Evolutionary conservation across 2,329 filamentous ascomycete genomes (phyloP).

Genomic region (Penicillium decumbens): DNA sequence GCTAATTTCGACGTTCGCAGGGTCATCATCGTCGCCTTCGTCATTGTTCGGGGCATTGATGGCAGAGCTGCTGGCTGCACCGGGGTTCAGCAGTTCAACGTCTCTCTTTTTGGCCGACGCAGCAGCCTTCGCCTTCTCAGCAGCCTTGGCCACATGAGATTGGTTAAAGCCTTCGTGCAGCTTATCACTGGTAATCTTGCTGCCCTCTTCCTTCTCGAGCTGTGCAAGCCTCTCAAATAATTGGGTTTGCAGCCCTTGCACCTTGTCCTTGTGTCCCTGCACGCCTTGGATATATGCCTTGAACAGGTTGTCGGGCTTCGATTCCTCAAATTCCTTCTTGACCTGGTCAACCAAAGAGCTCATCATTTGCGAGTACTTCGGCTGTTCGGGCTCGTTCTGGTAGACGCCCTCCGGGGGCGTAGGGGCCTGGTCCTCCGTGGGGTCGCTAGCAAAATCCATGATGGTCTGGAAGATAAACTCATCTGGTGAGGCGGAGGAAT

Average conservation of each 20-base stretch:
- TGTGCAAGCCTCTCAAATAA: constrained; percentile 68
- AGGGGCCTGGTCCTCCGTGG: constrained; percentile 70
- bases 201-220: constrained; percentile 76
- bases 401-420: constrained; percentile 75
- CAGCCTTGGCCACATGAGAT: constrained; percentile 67
- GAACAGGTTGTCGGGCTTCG: constrained; percentile 65
- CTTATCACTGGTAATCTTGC: constrained; percentile 90
- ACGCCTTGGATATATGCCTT: constrained; percentile 74
- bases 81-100: constrained; percentile 73
- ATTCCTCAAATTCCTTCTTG: constrained; percentile 74
- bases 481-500: constrained; percentile 61
- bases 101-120: constrained; percentile 39
- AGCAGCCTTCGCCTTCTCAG: constrained; percentile 42
- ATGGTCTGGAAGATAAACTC: constrained; percentile 85
- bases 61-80: constrained; percentile 41
- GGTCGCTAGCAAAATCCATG: constrained; percentile 71
- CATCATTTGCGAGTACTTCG: constrained; percentile 96
- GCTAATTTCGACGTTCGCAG: constrained; percentile 70
- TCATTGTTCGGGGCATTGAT: constrained; percentile 52
- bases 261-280: constrained; percentile 69
- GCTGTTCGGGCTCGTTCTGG: constrained; percentile 66
- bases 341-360: constrained; percentile 91
- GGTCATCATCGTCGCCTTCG: constrained; percentile 51
- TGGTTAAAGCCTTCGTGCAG: constrained; percentile 87
- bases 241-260: constrained; percentile 71